Base-by-base conservation (phyloP, 2,329 filamentous ascomycete species). In the Diaporthe destruens region DNA sequence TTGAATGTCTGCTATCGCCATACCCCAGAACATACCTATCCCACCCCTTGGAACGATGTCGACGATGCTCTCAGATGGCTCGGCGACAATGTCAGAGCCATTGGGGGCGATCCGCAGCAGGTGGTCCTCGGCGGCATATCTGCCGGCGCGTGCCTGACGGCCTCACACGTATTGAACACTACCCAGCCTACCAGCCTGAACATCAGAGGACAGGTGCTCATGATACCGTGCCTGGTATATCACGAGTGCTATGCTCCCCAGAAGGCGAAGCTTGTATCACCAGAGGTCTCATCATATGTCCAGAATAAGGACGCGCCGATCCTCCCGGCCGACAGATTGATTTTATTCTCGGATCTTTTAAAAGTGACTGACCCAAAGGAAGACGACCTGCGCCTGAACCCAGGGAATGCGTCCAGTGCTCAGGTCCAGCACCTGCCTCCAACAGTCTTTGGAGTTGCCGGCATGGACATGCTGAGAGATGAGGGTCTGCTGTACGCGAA, bases 1-100 rank as follows among this genome's bases (percentile, higher is more conserved):
- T 75, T 90, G 1, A 87, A 89, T 55, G 80, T 90, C 12, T 88
- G 89, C 75, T 91, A 91, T 77, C 85, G 89, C 0, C 88, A 91
- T 76, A 88, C 88, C 0, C 89, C 89, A 0, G 85, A 90, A 66
- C 80, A 84, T 74, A 75, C 72, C 0, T 90, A 86, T 71, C 89
- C 89, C 0, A 85, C 83, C 0, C 83, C 85, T 0, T 89, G 85
- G 85, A 73, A 86, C 56, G 89, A 91, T 59, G 78, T 82, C 0
- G 84, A 88, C 72, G 89, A 90, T 57, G 84, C 85, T 0, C 87
- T 89, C 42, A 80, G 83, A n/a, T 91, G 88, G 89, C 77, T 88
- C 0, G 84, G 88, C 59, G 78, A 80, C 18, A 80, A 87, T 71
- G 82, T 84, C 0, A 75, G 77, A 0, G 70, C 77, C 0, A 74